These are phyloP conservation scores for Patellifolia procumbens DNA, from an alignment of 179 eudicot species.

Conservation along the genomic window DNA sequence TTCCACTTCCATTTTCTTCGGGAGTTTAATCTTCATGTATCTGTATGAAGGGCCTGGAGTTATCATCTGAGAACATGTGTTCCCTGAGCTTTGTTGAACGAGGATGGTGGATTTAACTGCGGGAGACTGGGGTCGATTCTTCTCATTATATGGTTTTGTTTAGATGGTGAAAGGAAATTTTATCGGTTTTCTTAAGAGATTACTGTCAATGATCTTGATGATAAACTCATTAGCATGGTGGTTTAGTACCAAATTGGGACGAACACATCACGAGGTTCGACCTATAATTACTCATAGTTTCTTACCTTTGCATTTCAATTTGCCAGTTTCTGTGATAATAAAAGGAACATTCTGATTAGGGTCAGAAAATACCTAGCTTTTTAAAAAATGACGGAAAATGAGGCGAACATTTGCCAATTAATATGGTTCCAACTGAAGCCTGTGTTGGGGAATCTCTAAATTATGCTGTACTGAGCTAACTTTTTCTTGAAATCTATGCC, in stretches of 20 bases:
- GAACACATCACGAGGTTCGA: background rate
- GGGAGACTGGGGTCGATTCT: background rate
- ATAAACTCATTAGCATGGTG: background rate
- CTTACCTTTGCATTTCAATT: too few species aligned
- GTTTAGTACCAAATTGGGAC: background rate
- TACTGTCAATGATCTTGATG: background rate
- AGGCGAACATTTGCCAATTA: too few species aligned
- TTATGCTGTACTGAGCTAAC: too few species aligned
- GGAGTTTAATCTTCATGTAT: background rate
- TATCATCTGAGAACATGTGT: background rate
- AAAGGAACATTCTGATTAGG: too few species aligned
- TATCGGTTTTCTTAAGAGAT: background rate
- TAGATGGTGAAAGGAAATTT: background rate
- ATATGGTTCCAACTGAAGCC: too few species aligned
- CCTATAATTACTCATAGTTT: too few species aligned
- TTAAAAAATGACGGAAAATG: too few species aligned
- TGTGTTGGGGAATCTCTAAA: too few species aligned
- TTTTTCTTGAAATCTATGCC: too few species aligned
- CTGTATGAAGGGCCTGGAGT: background rate
- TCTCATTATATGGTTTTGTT: background rate
- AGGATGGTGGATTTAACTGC: background rate
- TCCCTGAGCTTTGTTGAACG: background rate
- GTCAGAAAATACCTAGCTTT: too few species aligned
- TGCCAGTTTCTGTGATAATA: too few species aligned
- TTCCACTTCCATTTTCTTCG: too few species aligned